Conservation (phyloP, 805 yeast genomes). For the Kazachstania bromeliacearum region DNA sequence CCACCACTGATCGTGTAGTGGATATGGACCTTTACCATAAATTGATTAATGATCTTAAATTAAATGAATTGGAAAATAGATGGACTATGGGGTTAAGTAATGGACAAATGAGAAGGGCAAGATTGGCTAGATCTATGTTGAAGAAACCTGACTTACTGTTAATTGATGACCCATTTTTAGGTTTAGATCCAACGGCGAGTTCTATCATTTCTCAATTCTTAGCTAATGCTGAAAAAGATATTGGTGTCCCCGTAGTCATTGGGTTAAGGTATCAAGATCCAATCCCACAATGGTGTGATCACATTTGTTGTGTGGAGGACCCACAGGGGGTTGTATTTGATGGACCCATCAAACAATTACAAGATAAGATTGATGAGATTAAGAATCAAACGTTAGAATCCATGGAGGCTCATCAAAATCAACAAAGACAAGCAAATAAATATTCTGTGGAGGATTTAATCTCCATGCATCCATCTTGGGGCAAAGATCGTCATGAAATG, state of each 20-base stretch:
- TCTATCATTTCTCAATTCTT: constrained; percentile 41
- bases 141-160: constrained; percentile 55
- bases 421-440: constrained; percentile 1
- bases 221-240: constrained; percentile 7
- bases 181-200: constrained; percentile 73
- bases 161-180: constrained; percentile 88
- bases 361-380: constrained; percentile 14
- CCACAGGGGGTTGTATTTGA: constrained; percentile 39
- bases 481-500: constrained; percentile 8
- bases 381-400: constrained; percentile 10
- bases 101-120: constrained; percentile 88
- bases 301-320: constrained; percentile 53
- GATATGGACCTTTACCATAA: constrained; percentile 32
- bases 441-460: constrained; percentile 16
- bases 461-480: constrained; percentile 18
- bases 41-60: constrained; percentile 42
- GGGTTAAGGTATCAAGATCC: constrained; percentile 73
- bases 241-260: constrained; percentile 41
- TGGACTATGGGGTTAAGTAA: constrained; percentile 87
- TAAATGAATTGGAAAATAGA: constrained; percentile 49
- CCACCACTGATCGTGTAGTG: constrained; percentile 18
- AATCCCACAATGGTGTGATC: constrained; percentile 72
- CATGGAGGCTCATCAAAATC: neutral
- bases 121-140: constrained; percentile 69
- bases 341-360: constrained; percentile 35